phyloP scores from a whole-genome alignment of 1,139 yeast genomes.

The Wickerhamomyces sp. region DNA sequence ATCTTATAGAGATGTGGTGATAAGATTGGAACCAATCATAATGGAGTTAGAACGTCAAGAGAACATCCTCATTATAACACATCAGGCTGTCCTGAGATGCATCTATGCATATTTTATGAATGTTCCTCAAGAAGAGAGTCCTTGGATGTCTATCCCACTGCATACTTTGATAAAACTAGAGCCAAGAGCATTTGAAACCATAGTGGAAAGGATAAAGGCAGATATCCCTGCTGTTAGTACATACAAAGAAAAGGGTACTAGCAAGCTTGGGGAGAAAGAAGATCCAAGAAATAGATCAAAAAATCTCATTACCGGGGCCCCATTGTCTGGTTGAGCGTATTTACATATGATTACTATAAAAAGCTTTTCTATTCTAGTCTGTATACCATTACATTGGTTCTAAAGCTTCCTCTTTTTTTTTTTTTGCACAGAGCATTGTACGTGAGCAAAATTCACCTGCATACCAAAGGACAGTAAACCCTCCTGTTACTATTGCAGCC shows the following conservation, averaged over 20 bases:
- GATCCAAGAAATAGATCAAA: slow-evolving; percentile 24
- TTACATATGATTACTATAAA: no score
- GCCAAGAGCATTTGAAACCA: slow-evolving; percentile 87
- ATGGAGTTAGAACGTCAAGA: slow-evolving; percentile 98
- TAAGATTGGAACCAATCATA: slow-evolving; percentile 90
- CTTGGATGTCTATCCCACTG: slow-evolving; percentile 98
- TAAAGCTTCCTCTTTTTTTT: no score
- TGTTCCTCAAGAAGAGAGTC: slow-evolving; percentile 94
- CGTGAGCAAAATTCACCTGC: no score
- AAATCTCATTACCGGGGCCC: slow-evolving; percentile 30
- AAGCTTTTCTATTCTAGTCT: no score
- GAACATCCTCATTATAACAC: slow-evolving; percentile 90
- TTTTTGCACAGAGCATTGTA: no score
- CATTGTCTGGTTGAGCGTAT: slow-evolving; percentile 6
- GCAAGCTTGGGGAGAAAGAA: slow-evolving; percentile 61
- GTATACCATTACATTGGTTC: no score
- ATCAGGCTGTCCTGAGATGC: slow-evolving; percentile 95
- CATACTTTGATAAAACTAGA: slow-evolving; percentile 92
- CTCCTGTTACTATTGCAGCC: no score
- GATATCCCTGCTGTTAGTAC: slow-evolving; percentile 98
- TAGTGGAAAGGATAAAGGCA: slow-evolving; percentile 86
- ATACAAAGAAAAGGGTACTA: slow-evolving; percentile 89
- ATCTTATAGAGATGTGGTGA: slow-evolving; percentile 91
- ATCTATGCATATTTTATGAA: slow-evolving; percentile 97
- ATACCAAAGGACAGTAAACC: no score